Base-by-base conservation (phyloP, 1,284 basidiomycete species). In the Naganishia cerealis region DNA sequence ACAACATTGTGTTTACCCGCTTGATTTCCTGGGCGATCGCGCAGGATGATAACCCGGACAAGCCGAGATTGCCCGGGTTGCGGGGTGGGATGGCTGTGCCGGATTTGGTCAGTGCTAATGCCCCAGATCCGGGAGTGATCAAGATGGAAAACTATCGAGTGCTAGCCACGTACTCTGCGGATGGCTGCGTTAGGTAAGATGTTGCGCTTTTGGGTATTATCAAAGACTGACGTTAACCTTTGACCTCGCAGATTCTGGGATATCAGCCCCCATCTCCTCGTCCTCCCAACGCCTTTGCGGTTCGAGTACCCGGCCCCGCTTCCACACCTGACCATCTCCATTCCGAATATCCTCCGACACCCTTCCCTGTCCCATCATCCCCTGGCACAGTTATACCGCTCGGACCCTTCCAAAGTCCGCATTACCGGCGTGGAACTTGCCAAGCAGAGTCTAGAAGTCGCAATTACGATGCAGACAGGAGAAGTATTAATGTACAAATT, bases 401-500 rank as follows among this genome's bases (percentile, higher is more conserved):
- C 40, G 71, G 82, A 66, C 74, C 76, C 66, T 13, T 70, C 72
- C 8, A 73, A 76, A 73, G 67, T 81, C 74, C 57, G 66, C 73
- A 85, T 90, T 59, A 81, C 84, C n/a, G 81, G 81, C 5, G 84
- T 87, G 0, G 80, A 86, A 54, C 79, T 92, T 29, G 86, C 88
- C 5, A 76, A 82, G 0, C 87, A 90, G 72, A 86, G 88, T 0
- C 78, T 89, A 43, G 90, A 92, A 77, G 85, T 86, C 66, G 85
- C 84, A 0, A 80, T 90, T 24, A 84, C 84, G 2, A 77, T 92
- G 57, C 78, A 76, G 13, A 86, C 86, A 0, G 90, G 90, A 1
- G 87, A 90, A 68, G 76, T 91, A 3, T 73, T 90, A 18, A 79
- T 91, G 2, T 88, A 85, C 74, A 83, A 86, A 68, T 82, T 87